phyloP scores from a whole-genome alignment of 192 early-diverging fungal species.

The Podila minutissima region DNA sequence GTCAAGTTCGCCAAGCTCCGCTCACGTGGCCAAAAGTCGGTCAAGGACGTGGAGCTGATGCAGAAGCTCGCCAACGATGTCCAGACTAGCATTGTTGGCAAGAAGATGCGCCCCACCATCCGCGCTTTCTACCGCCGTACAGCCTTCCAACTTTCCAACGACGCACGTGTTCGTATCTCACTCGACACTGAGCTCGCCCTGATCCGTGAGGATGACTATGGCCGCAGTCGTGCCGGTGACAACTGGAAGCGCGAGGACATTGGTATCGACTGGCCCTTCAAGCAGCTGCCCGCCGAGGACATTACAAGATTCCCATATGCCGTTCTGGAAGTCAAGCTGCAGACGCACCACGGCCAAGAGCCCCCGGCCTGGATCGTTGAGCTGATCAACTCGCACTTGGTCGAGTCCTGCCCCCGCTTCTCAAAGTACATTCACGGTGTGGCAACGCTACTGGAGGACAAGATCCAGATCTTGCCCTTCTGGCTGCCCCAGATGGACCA shows the following conservation, averaged over 20 bases:
- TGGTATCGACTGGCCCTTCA: constrained; percentile 83
- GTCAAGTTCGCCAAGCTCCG: constrained; percentile 83
- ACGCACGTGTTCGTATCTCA: constrained; percentile 92
- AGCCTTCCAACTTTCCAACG: constrained; percentile 97
- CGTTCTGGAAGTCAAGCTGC: constrained; percentile 89
- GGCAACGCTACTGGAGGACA: constrained; percentile 71
- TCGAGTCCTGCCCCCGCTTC: constrained; percentile 86
- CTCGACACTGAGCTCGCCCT: constrained; percentile 96
- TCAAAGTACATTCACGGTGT: constrained; percentile 90
- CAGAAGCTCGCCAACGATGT: constrained; percentile 80
- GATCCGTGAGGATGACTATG: constrained; percentile 92
- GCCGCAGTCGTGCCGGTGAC: constrained; percentile 69
- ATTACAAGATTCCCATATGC: constrained; percentile 95
- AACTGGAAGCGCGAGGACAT: constrained; percentile 95
- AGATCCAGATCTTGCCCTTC: constrained; percentile 69
- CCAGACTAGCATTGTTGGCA: constrained; percentile 70
- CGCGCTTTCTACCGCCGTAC: constrained; percentile 97
- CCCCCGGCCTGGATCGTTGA: constrained; percentile 84
- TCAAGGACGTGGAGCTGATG: constrained; percentile 85
- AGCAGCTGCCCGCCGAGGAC: constrained; percentile 67
- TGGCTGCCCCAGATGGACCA: constrained; percentile 61
- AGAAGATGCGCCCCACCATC: constrained; percentile 73
- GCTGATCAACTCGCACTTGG: constrained; percentile 75
- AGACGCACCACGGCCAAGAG: constrained; percentile 74
- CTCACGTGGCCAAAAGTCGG: constrained; percentile 73